Base-by-base conservation (phyloP, 345 rosid species). In the Salix udensis region DNA sequence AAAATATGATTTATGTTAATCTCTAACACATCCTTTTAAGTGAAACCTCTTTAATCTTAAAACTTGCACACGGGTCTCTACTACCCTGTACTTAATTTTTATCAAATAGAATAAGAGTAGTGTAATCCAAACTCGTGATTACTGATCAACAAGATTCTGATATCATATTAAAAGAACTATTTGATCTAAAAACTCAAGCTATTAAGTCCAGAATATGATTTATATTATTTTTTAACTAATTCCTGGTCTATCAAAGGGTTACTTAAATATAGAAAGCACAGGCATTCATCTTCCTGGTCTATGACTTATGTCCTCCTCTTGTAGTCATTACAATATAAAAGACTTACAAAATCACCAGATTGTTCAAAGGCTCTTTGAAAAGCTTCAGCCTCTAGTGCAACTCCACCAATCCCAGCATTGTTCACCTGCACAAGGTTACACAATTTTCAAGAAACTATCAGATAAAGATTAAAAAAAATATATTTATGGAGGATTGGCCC, bases 341-440 rank as follows among this genome's bases (percentile, higher is more conserved):
- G 46, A 15, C 23, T 66, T 66, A 55, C 76, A 34, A 52, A 37
- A 12, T 62, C 81, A 76, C 82, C 80, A 73, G 70, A 0, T 39
- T 39, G 64, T 15, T 74, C 68, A 21, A 65, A 34, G 18, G 68
- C 78, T n/a, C 61, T 65, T 52, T n/a, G 64, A 2, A 80, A 18
- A 52, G 53, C 76, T 16, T 81, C 77, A 6, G 1, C 18, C 62
- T 88, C 79, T 6, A 80, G 1, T 14, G 11, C 46, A 61, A 14
- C 2, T 24, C 84, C 85, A 37, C 15, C 3, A 24, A 83, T 65
- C 26, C 86, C 90, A 2, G 86, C 86, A 78, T 84, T 85, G 74
- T 85, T 88, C 61, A 88, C 89, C 91, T 88, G 76, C 67, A 69
- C 82, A 34, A 26, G 14, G 11, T 58, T 31, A 3, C 11, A 55